phyloP scores from a whole-genome alignment of 164 flowering plant genomes.

The Chloranthus sessilifolius region DNA sequence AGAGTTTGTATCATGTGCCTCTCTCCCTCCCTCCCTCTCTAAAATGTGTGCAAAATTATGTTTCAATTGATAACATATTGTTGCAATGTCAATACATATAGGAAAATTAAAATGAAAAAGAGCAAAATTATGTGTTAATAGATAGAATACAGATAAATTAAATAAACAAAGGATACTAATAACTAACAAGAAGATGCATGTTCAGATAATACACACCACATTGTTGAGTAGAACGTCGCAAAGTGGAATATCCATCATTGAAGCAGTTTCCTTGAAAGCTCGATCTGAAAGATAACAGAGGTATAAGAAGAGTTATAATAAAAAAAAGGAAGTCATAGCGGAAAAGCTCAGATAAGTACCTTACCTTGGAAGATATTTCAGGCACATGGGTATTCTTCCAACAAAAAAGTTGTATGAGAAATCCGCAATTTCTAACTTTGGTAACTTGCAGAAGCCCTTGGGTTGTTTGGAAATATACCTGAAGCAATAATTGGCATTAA shows the following conservation, averaged over 20 bases:
- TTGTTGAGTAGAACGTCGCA: constrained; percentile 53
- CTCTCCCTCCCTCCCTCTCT: too few relatives aligned
- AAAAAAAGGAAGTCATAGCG: too few relatives aligned
- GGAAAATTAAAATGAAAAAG: too few relatives aligned
- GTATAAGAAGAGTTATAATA: neutral
- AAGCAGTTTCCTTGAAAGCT: constrained; percentile 91
- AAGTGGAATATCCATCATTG: constrained; percentile 39
- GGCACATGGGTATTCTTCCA: constrained; percentile 77
- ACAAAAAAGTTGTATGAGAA: constrained; percentile 74
- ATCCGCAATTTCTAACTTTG: constrained; percentile 61
- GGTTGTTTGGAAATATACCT: constrained; percentile 51
- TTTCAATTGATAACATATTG: too few relatives aligned
- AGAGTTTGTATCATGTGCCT: too few relatives aligned
- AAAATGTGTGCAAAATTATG: too few relatives aligned
- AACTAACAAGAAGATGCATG: too few relatives aligned
- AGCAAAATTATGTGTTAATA: too few relatives aligned
- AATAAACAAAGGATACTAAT: too few relatives aligned
- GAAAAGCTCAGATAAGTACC: constrained; percentile 32
- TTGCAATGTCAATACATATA: too few relatives aligned
- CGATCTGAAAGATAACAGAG: constrained; percentile 37
- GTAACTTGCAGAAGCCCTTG: constrained; percentile 62
- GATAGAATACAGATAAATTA: too few relatives aligned
- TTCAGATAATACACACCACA: constrained; percentile 61
- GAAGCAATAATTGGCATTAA: constrained; percentile 17
- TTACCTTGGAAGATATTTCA: constrained; percentile 68